Conservation (phyloP, 2,329 filamentous ascomycete species). For the Beauveria rudraprayagi region DNA sequence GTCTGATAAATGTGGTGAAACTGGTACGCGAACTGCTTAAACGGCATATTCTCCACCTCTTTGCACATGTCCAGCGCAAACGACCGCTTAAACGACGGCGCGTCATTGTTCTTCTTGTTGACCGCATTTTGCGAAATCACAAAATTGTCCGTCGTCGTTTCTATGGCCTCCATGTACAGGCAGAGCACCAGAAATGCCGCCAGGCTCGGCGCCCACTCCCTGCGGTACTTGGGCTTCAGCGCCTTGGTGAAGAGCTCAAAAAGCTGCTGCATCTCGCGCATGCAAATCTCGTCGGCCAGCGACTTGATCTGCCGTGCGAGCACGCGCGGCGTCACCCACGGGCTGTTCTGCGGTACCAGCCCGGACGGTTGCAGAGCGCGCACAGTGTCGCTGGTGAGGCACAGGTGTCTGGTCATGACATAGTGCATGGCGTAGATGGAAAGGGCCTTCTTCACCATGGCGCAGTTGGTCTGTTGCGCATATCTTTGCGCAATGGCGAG, state of each 20-base stretch:
- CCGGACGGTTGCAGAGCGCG: slow-evolving; percentile 32
- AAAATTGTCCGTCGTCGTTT: slow-evolving; percentile 44
- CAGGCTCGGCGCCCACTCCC: slow-evolving; percentile 49
- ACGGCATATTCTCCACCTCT: slow-evolving; percentile 50
- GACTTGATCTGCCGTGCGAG: slow-evolving; percentile 50
- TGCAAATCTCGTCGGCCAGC: slow-evolving; percentile 47
- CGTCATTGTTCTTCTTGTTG: slow-evolving; percentile 29
- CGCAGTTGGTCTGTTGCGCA: slow-evolving; percentile 35
- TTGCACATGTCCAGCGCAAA: slow-evolving; percentile 39
- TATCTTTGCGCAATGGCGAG: slow-evolving; percentile 41
- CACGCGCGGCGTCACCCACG: slow-evolving; percentile 43
- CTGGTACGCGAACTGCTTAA: slow-evolving; percentile 52
- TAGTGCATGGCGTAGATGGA: slow-evolving; percentile 51
- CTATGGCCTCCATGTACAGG: slow-evolving; percentile 51
- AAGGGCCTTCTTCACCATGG: slow-evolving; percentile 45
- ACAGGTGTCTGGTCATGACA: slow-evolving; percentile 47
- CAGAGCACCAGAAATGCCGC: slow-evolving; percentile 50
- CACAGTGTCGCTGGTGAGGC: slow-evolving; percentile 38
- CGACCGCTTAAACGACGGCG: slow-evolving; percentile 30
- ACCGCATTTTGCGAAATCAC: slow-evolving; percentile 44
- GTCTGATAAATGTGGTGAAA: slow-evolving; percentile 55
- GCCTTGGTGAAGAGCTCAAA: slow-evolving; percentile 46
- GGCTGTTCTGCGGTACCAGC: slow-evolving; percentile 35
- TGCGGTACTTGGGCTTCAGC: slow-evolving; percentile 45
- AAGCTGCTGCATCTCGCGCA: slow-evolving; percentile 41